phyloP scores from a whole-genome alignment of 1,284 basidiomycete genomes.

The Microbotryum lychnidis-dioicae region DNA sequence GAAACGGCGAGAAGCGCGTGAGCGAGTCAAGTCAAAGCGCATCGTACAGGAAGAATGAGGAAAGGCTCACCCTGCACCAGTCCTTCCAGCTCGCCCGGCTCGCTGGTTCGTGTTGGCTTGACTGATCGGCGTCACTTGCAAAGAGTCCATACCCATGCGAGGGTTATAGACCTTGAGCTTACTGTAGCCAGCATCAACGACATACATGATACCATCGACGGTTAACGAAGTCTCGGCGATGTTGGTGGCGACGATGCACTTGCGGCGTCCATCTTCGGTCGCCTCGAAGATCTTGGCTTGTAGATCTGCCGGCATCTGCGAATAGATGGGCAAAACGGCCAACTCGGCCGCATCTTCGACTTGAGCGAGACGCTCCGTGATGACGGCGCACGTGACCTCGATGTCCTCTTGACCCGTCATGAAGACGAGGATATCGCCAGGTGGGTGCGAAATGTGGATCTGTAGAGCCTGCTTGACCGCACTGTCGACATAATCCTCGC shows the following conservation, averaged over 20 bases:
- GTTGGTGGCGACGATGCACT: constrained; percentile 97
- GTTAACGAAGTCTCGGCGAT: constrained; percentile 98
- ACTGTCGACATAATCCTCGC: constrained; percentile 96
- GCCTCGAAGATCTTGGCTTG: constrained; percentile 97
- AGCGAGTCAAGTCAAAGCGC: not conserved
- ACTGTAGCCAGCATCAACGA: constrained; percentile 92
- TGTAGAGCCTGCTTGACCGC: constrained; percentile 96
- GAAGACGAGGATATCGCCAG: constrained; percentile 93
- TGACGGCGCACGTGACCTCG: constrained; percentile 70
- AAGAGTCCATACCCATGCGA: constrained; percentile 96
- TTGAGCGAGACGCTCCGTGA: constrained; percentile 82
- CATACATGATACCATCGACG: constrained; percentile 95
- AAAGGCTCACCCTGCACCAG: constrained; percentile 70
- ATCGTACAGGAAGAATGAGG: not conserved
- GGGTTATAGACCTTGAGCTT: constrained; percentile 99
- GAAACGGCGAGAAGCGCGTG: not conserved
- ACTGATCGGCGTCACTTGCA: constrained; percentile 97
- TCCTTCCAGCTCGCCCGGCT: constrained; percentile 90
- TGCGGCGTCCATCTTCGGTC: constrained; percentile 85
- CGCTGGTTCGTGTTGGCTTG: constrained; percentile 96
- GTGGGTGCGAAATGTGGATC: constrained; percentile 88
- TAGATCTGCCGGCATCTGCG: constrained; percentile 97
- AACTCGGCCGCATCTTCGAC: constrained; percentile 80
- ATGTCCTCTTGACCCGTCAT: constrained; percentile 99
- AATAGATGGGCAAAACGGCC: constrained; percentile 92